Conservation (phyloP, 257 asterid species). For the Solanum arcanum region DNA sequence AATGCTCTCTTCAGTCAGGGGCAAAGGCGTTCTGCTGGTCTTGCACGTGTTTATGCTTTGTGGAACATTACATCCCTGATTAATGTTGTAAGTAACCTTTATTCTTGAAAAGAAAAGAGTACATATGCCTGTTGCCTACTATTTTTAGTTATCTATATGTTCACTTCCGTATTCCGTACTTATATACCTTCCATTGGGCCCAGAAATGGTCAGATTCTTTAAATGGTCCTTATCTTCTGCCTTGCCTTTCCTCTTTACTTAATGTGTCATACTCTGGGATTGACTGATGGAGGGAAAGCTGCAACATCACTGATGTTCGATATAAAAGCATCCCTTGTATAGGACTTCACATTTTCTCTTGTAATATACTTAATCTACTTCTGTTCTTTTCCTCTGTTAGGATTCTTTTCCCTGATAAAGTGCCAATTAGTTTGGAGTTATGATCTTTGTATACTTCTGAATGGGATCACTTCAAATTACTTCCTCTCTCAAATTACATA, state of each 20-base stretch:
- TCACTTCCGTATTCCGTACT: background rate
- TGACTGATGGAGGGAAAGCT: background rate
- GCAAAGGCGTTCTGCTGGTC: constrained; percentile 91
- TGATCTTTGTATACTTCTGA: background rate
- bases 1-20: constrained; percentile 96
- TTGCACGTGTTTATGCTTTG: constrained; percentile 90
- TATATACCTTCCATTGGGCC: background rate
- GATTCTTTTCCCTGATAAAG: background rate
- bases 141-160: background rate
- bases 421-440: background rate
- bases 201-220: background rate
- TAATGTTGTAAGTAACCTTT: constrained; percentile 60
- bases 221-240: background rate
- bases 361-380: background rate
- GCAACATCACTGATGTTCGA: background rate
- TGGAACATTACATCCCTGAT: constrained; percentile 87
- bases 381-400: background rate
- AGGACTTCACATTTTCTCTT: background rate
- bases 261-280: background rate
- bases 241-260: background rate
- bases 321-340: background rate
- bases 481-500: background rate
- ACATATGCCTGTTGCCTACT: background rate
- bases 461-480: background rate
- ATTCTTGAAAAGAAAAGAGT: background rate